These are phyloP conservation scores for Boeremia exigua DNA, from an alignment of 2,329 filamentous ascomycete species.

Conservation along the genomic window DNA sequence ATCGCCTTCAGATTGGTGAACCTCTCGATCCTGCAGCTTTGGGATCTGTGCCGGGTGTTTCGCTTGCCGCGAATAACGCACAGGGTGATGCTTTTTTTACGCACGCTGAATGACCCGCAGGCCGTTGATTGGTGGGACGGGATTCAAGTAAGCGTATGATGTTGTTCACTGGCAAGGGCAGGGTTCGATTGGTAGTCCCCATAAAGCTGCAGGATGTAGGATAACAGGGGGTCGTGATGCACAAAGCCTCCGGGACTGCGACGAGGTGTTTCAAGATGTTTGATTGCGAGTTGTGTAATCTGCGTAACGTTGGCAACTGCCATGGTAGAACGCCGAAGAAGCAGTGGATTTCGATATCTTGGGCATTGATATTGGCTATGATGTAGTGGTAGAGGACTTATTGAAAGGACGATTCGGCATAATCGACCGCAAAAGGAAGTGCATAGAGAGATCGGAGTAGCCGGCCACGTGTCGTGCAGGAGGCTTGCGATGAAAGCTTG, in stretches of 20 bases:
- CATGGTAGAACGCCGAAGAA: conserved; percentile 6
- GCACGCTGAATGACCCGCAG: background rate
- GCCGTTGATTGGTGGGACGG: background rate
- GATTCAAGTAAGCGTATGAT: background rate
- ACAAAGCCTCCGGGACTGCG: conserved; percentile 8
- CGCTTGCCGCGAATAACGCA: conserved; percentile 17
- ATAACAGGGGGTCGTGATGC: conserved; percentile 5
- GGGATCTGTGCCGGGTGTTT: conserved; percentile 17
- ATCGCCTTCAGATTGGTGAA: conserved; percentile 16
- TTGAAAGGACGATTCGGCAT: conserved; percentile 24
- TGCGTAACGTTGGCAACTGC: conserved; percentile 13
- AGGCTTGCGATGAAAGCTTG: conserved; percentile 8
- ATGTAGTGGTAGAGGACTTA: background rate
- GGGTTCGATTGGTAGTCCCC: conserved; percentile 6
- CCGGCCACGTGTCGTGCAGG: conserved; percentile 12
- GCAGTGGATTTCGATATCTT: background rate
- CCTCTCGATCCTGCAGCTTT: conserved; percentile 16
- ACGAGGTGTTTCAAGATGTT: conserved; percentile 18
- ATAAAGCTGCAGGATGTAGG: conserved; percentile 8
- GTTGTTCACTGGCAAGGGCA: background rate
- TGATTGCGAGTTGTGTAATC: conserved; percentile 15
- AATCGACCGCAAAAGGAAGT: conserved; percentile 11
- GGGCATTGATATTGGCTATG: background rate
- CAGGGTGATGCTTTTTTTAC: conserved; percentile 8
- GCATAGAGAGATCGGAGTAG: conserved; percentile 14